These are phyloP conservation scores for Lecanicillium sp. DNA, from an alignment of 2,329 filamentous ascomycete genomes.

Conservation along the genomic window DNA sequence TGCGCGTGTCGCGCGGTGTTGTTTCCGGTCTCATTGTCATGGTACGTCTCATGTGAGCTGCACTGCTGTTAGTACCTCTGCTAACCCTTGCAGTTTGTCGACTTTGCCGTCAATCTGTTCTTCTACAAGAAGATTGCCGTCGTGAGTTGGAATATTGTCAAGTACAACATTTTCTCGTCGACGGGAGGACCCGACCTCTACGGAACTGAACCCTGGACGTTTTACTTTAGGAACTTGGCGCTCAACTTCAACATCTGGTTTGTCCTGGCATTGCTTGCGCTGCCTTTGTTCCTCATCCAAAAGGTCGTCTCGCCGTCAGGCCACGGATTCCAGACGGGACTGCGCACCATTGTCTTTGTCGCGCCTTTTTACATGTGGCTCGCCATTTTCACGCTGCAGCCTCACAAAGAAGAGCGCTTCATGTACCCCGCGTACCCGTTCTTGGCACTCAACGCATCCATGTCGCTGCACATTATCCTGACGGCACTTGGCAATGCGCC, in stretches of 20 bases:
- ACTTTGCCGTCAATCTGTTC: constrained; percentile 68
- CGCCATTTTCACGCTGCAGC: constrained; percentile 80
- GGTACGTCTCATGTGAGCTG: constrained; percentile 40
- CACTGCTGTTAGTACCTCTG: background rate
- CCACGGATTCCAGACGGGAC: constrained; percentile 59
- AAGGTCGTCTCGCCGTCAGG: constrained; percentile 57
- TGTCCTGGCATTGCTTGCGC: constrained; percentile 64
- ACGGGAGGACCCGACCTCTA: constrained; percentile 84
- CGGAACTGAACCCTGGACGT: constrained; percentile 93
- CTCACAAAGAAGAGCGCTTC: constrained; percentile 97
- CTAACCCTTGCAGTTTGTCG: constrained; percentile 47
- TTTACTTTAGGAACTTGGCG: constrained; percentile 84
- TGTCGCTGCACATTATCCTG: constrained; percentile 76
- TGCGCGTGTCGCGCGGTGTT: constrained; percentile 61
- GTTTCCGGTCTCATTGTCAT: constrained; percentile 62
- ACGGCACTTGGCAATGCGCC: constrained; percentile 66
- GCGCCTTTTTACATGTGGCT: constrained; percentile 94
- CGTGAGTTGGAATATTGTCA: constrained; percentile 87
- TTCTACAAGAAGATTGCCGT: constrained; percentile 76
- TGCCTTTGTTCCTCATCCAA: constrained; percentile 72
- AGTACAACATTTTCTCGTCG: constrained; percentile 88
- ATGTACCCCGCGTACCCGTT: constrained; percentile 97
- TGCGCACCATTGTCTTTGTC: constrained; percentile 73
- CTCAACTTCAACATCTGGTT: constrained; percentile 98
- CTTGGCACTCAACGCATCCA: constrained; percentile 79